Conservation (phyloP, 805 yeast genomes). For the Blastobotrys robertii region DNA sequence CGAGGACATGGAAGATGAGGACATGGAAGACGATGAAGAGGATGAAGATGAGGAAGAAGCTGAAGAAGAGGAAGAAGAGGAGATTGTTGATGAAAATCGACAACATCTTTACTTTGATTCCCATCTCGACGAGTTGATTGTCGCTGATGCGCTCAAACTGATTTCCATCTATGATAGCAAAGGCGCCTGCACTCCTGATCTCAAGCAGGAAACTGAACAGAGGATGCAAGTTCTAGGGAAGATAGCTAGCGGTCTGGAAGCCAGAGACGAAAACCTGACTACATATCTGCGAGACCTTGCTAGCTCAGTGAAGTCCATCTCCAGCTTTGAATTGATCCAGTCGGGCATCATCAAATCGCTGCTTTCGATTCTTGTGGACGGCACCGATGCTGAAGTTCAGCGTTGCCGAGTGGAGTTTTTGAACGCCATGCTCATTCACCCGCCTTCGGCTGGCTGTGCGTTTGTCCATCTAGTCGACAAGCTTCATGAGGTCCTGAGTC, state of each 20-base stretch:
- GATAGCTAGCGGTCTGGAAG: constrained; percentile 17
- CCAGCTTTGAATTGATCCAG: constrained; percentile 66
- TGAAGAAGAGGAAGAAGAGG: constrained; percentile 13
- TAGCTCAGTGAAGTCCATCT: constrained; percentile 27
- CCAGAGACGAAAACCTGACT: constrained; percentile 10
- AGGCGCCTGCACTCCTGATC: constrained; percentile 2
- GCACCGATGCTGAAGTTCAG: constrained; percentile 15
- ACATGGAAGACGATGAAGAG: constrained; percentile 19
- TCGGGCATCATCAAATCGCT: constrained; percentile 52
- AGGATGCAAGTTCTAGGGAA: constrained; percentile 19
- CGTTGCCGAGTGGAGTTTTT: constrained; percentile 38
- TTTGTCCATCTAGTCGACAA: constrained; percentile 42
- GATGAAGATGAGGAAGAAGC: constrained; percentile 18
- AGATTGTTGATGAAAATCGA: neutral
- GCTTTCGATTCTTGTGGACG: constrained; percentile 22
- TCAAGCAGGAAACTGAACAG: constrained; percentile 19
- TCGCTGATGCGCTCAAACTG: constrained; percentile 6
- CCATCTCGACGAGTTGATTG: constrained; percentile 6
- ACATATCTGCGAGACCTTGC: constrained; percentile 6
- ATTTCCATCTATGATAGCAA: constrained; percentile 1
- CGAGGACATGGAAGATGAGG: constrained; percentile 17
- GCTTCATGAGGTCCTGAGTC: constrained; percentile 62
- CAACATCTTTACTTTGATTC: constrained; percentile 5
- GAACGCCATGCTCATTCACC: constrained; percentile 27
- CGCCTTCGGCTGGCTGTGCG: constrained; percentile 24